Evolutionary conservation across 306 rosid species (phyloP).

Genomic region (Phaseolus lunatus): DNA sequence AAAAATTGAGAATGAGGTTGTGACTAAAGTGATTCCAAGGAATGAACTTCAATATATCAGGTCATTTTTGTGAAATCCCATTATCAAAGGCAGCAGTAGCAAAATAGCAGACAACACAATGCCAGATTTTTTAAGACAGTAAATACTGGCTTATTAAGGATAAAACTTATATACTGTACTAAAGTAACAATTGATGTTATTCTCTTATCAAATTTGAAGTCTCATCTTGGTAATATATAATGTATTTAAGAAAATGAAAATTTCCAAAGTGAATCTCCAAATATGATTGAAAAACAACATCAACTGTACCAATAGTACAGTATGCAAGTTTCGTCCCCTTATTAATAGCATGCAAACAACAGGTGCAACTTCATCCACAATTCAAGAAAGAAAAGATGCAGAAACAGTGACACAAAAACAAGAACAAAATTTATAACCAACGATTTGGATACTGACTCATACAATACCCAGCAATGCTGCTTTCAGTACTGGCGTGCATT

Average conservation of each 20-base stretch:
- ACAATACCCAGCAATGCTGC: slow-evolving; percentile 45
- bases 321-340: too few relatives aligned
- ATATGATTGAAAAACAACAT: too few relatives aligned
- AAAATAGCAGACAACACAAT: neutral
- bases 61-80: neutral
- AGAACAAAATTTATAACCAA: slow-evolving; percentile 30
- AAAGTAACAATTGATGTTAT: too few relatives aligned
- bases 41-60: neutral
- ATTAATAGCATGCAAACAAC: slow-evolving; percentile 1
- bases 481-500: slow-evolving; percentile 63
- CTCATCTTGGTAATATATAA: too few relatives aligned
- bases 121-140: neutral
- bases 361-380: slow-evolving; percentile 25
- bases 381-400: neutral
- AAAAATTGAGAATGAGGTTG: neutral
- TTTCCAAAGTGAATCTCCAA: too few relatives aligned
- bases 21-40: neutral
- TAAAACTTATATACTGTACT: too few relatives aligned
- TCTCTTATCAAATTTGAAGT: too few relatives aligned
- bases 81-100: neutral
- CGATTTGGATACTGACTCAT: slow-evolving; percentile 52
- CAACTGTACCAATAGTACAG: too few relatives aligned
- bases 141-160: neutral
- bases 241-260: too few relatives aligned
- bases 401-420: neutral